Evolutionary conservation across 2,329 filamentous ascomycete genomes (phyloP).

Genomic region (Curvularia sp.): DNA sequence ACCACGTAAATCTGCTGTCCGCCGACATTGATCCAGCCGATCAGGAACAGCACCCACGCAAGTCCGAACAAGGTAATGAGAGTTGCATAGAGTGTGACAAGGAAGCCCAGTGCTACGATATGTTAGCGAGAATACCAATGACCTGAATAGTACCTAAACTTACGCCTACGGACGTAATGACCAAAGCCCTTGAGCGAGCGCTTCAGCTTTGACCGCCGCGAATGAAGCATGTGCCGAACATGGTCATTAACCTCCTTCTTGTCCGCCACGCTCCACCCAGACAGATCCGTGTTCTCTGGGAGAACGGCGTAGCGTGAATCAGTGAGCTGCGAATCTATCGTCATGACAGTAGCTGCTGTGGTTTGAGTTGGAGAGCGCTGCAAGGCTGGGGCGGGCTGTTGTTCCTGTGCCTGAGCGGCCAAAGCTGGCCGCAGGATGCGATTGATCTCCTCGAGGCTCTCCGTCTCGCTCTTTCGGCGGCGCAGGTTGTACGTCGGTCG

Average conservation of each 20-base stretch:
- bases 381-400: conserved; percentile 33
- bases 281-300: conserved; percentile 73
- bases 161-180: conserved; percentile 75
- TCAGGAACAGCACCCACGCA: conserved; percentile 89
- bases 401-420: conserved; percentile 26
- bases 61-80: conserved; percentile 85
- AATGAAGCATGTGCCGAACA: conserved; percentile 87
- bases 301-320: conserved; percentile 80
- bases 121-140: conserved; percentile 16
- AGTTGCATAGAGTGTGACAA: conserved; percentile 82
- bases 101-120: conserved; percentile 71
- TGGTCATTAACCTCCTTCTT: conserved; percentile 82
- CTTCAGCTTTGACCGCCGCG: conserved; percentile 78
- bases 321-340: conserved; percentile 71
- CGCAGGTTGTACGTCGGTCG: conserved; percentile 79
- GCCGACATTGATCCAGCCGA: conserved; percentile 86
- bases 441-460: conserved; percentile 43
- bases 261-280: conserved; percentile 77
- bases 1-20: conserved; percentile 68
- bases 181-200: conserved; percentile 79
- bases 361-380: conserved; percentile 34
- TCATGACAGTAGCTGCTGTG: conserved; percentile 54
- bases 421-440: conserved; percentile 32
- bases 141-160: conserved; percentile 40
- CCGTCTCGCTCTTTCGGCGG: conserved; percentile 52